These are phyloP conservation scores for Hymenotorrendiella dingleyae DNA, from an alignment of 2,329 filamentous ascomycete genomes.

Conservation along the genomic window DNA sequence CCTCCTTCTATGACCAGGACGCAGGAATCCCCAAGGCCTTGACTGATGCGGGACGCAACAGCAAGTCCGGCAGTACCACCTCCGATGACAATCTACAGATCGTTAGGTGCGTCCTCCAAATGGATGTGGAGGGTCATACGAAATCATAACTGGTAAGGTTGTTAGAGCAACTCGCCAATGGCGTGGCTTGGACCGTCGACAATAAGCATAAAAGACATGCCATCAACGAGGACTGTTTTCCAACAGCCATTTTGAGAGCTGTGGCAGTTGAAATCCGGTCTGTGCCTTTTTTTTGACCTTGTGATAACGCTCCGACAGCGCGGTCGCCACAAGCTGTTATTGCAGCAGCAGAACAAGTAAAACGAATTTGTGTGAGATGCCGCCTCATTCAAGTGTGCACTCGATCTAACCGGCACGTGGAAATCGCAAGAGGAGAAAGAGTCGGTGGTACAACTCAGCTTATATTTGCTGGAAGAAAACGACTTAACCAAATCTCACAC, in stretches of 20 bases:
- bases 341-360: too few relatives aligned
- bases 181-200: background rate
- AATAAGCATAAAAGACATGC: constrained; percentile 1
- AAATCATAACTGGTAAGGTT: constrained; percentile 3
- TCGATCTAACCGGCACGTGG: too few relatives aligned
- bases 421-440: too few relatives aligned
- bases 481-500: too few relatives aligned
- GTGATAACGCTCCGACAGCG: too few relatives aligned
- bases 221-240: background rate
- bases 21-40: constrained; percentile 31
- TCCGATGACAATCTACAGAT: constrained; percentile 34
- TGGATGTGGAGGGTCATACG: background rate
- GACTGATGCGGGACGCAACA: constrained; percentile 36
- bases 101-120: background rate
- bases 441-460: too few relatives aligned
- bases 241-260: background rate
- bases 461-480: too few relatives aligned
- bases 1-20: constrained; percentile 30
- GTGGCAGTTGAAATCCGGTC: too few relatives aligned
- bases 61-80: constrained; percentile 41
- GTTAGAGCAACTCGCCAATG: background rate
- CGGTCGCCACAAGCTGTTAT: too few relatives aligned
- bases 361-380: too few relatives aligned
- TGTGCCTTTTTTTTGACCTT: too few relatives aligned
- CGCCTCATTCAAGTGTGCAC: too few relatives aligned